These are phyloP conservation scores for Trichophyton equinum DNA, from an alignment of 2,329 filamentous ascomycete genomes.

Conservation along the genomic window DNA sequence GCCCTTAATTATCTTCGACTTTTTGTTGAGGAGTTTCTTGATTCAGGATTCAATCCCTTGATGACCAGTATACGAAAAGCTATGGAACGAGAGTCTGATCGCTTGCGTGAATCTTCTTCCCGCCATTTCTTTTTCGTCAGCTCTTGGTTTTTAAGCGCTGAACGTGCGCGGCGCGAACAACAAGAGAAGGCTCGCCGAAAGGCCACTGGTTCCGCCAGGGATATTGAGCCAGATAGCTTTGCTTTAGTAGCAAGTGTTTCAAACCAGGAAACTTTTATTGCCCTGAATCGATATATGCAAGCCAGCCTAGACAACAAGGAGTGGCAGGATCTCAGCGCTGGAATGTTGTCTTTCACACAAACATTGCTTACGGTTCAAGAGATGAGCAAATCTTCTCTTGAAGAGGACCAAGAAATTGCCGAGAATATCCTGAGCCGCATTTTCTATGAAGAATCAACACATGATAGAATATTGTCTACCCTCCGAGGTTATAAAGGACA, in stretches of 20 bases:
- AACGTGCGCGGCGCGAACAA: conserved; percentile 55
- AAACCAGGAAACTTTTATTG: conserved; percentile 89
- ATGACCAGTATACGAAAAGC: conserved; percentile 78
- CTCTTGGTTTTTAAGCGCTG: conserved; percentile 83
- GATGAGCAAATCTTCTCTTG: conserved; percentile 69
- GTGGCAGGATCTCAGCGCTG: conserved; percentile 75
- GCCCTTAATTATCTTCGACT: conserved; percentile 64
- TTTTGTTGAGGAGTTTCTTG: conserved; percentile 88
- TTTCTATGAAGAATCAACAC: conserved; percentile 95
- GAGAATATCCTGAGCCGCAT: conserved; percentile 93
- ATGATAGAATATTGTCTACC: conserved; percentile 73
- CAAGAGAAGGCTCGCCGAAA: conserved; percentile 44
- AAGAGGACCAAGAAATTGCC: conserved; percentile 95
- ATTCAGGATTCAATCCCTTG: conserved; percentile 86
- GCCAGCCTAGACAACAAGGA: conserved; percentile 66
- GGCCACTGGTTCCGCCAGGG: conserved; percentile 36
- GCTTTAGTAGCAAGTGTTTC: conserved; percentile 78
- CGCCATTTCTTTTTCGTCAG: conserved; percentile 87
- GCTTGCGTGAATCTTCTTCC: conserved; percentile 62
- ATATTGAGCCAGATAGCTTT: conserved; percentile 60
- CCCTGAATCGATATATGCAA: conserved; percentile 72
- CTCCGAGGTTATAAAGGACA: conserved; percentile 83
- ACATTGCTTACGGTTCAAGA: conserved; percentile 85
- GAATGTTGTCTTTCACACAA: conserved; percentile 90
- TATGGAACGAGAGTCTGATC: conserved; percentile 76